A percentile compares a stretch with the other conserved stretches of the same genome.
phyloP scores from a whole-genome alignment of 2,329 filamentous ascomycete species.

The Lecanicillium sp. region DNA sequence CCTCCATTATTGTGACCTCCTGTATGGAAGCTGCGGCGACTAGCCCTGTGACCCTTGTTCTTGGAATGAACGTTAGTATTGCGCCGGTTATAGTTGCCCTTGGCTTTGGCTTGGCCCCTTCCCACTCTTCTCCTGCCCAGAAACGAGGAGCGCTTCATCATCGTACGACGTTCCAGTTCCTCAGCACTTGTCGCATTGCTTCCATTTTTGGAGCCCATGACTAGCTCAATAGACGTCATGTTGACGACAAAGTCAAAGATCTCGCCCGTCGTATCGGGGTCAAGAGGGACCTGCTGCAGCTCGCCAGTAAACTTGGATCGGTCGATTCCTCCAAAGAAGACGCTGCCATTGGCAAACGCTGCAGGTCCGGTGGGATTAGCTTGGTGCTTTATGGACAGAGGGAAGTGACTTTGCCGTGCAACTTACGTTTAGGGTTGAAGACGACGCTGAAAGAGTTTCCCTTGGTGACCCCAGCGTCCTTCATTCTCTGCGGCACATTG shows the following conservation, averaged over 20 bases:
- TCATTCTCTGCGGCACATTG: conserved; percentile 1
- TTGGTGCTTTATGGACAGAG: background rate
- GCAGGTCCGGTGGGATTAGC: background rate
- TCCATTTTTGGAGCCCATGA: too few relatives aligned
- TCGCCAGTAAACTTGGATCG: conserved; percentile 4
- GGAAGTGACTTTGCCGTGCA: background rate
- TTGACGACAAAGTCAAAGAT: background rate
- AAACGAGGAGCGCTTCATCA: background rate
- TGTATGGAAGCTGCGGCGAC: background rate
- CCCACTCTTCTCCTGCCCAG: background rate
- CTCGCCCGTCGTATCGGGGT: background rate
- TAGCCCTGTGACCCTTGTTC: too few relatives aligned
- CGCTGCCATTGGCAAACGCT: conserved; percentile 6
- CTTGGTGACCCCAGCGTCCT: background rate
- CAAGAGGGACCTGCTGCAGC: background rate
- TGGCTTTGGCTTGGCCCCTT: background rate
- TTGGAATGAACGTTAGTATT: too few relatives aligned
- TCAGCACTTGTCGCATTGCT: too few relatives aligned
- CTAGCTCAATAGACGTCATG: conserved; percentile 1
- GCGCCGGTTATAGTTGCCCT: background rate
- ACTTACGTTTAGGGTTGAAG: conserved; percentile 6
- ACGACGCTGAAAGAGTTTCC: conserved; percentile 2
- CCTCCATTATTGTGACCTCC: background rate
- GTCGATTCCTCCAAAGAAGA: conserved; percentile 10
- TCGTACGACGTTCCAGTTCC: too few relatives aligned